These are phyloP conservation scores for Hypoxylon sp. DNA, from an alignment of 2,329 filamentous ascomycete genomes.

Conservation along the genomic window DNA sequence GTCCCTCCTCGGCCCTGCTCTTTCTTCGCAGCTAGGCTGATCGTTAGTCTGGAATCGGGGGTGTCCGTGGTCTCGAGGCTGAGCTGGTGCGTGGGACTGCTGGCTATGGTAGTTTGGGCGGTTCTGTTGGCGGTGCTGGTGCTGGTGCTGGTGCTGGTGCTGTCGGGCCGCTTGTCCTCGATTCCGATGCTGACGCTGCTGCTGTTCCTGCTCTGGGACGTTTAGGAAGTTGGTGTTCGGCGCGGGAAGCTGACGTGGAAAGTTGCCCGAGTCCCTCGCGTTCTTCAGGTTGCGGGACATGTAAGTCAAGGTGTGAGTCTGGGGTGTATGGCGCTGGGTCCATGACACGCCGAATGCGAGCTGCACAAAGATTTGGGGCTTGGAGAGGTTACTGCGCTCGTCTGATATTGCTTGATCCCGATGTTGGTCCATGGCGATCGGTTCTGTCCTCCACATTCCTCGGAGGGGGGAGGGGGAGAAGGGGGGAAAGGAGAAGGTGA, in stretches of 20 bases:
- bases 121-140: constrained; percentile 32
- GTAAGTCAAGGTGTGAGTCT: constrained; percentile 56
- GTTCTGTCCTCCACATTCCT: constrained; percentile 39
- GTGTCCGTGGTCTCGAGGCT: constrained; percentile 32
- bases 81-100: constrained; percentile 23
- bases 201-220: constrained; percentile 31
- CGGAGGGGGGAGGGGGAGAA: constrained; percentile 9
- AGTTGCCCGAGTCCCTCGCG: constrained; percentile 50
- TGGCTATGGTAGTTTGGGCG: constrained; percentile 25
- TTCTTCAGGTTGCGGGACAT: constrained; percentile 55
- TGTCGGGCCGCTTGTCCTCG: constrained; percentile 35
- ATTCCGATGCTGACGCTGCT: constrained; percentile 39
- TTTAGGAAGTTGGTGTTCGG: constrained; percentile 56
- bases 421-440: constrained; percentile 41
- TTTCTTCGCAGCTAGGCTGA: too few relatives aligned
- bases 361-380: constrained; percentile 58
- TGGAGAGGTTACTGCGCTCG: constrained; percentile 41
- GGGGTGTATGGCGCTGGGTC: constrained; percentile 53
- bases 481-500: constrained; percentile 2
- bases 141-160: constrained; percentile 24
- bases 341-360: constrained; percentile 62
- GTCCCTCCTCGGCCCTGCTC: constrained; percentile 25
- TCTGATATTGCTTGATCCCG: constrained; percentile 37
- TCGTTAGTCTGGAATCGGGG: constrained; percentile 27
- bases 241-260: constrained; percentile 56